phyloP scores from a whole-genome alignment of 2,329 filamentous ascomycete species.

The Fusarium sarcochroum region DNA sequence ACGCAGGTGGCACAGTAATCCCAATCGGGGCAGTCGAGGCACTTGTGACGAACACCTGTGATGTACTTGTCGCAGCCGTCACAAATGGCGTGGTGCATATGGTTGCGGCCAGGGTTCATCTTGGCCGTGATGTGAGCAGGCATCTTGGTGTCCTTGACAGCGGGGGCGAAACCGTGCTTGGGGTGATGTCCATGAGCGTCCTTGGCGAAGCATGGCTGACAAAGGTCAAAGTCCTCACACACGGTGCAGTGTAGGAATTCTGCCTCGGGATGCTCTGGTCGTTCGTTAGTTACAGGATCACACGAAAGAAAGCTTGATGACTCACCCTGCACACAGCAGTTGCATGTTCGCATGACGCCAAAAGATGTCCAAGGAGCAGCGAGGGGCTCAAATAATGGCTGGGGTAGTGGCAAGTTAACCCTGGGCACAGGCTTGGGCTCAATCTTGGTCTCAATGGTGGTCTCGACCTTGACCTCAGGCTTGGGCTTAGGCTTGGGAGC shows the following conservation, averaged over 20 bases:
- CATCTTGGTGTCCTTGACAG: conserved; percentile 73
- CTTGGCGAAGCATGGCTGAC: conserved; percentile 81
- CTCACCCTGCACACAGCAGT: conserved; percentile 68
- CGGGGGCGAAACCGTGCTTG: conserved; percentile 82
- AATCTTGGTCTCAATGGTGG: conserved; percentile 34
- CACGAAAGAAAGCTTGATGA: neutral
- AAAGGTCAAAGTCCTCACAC: conserved; percentile 95
- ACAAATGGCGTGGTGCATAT: conserved; percentile 89
- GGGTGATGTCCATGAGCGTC: conserved; percentile 93
- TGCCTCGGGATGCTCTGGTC: conserved; percentile 76
- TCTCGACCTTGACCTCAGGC: conserved; percentile 43
- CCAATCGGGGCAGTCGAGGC: conserved; percentile 96
- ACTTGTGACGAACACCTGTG: conserved; percentile 93
- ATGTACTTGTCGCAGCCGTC: conserved; percentile 95
- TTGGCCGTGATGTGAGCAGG: conserved; percentile 74
- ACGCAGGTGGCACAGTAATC: conserved; percentile 90
- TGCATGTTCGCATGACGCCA: conserved; percentile 74
- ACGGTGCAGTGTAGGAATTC: conserved; percentile 87
- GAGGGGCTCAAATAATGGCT: conserved; percentile 40
- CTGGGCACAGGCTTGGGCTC: conserved; percentile 15
- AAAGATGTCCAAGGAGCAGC: conserved; percentile 39
- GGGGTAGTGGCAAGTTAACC: conserved; percentile 37
- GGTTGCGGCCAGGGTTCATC: conserved; percentile 84
- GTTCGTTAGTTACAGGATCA: conserved; percentile 23
- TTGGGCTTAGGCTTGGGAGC: conserved; percentile 68